Percentiles rank a stretch among this genome's conserved stretches.
Evolutionary conservation across 805 yeast species (phyloP).

Genomic region (Komagataella phaffii): DNA sequence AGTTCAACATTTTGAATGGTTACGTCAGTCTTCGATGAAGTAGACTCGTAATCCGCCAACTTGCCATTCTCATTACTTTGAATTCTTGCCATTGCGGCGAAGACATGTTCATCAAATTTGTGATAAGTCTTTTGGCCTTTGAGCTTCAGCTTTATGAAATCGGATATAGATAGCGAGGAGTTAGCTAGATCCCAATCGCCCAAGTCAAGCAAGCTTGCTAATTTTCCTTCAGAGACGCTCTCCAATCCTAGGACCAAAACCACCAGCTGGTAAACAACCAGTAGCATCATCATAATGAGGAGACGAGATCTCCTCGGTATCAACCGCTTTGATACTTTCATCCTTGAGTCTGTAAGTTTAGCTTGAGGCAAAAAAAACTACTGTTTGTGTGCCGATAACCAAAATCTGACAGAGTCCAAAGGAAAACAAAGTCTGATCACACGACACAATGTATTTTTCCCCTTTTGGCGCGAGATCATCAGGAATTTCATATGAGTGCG

Average conservation of each 20-base stretch:
- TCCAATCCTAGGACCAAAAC: not conserved
- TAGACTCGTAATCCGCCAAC: not conserved
- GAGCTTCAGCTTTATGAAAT: not conserved
- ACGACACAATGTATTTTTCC: not conserved
- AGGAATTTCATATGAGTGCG: not conserved
- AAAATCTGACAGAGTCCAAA: not conserved
- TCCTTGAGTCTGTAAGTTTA: not conserved
- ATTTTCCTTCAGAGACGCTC: not conserved
- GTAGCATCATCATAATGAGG: not conserved
- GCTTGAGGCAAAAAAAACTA: not conserved
- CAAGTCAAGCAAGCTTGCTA: not conserved
- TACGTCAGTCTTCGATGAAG: not conserved
- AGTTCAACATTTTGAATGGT: not conserved
- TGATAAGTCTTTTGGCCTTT: not conserved
- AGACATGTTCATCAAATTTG: not conserved
- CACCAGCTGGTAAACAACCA: not conserved
- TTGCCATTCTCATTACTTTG: not conserved
- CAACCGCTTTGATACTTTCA: not conserved
- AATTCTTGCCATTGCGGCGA: not conserved
- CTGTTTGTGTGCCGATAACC: not conserved
- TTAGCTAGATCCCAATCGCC: not conserved
- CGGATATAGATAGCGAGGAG: not conserved
- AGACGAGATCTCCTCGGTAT: not conserved
- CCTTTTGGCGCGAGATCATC: too few relatives aligned
- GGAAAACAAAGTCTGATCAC: not conserved